Evolutionary conservation across 192 early-diverging fungal species (phyloP), one percentile per base, ranked within the genome.

Genomic region (Backusella macrospora): DNA sequence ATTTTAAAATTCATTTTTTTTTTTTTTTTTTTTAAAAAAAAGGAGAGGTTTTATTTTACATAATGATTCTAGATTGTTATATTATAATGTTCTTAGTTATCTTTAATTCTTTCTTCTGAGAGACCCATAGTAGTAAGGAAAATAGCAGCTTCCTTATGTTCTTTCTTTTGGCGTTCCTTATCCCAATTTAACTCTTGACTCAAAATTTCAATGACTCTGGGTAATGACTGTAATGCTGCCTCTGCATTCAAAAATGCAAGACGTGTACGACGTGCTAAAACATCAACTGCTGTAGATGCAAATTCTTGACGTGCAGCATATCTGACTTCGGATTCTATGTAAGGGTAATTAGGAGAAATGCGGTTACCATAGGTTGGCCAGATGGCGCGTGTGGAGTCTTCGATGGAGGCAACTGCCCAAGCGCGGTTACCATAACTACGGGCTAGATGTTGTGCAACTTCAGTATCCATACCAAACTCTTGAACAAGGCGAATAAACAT

Each of bases 401-500:
- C 92, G 70, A 98, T 81, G 6, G 91, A 84, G 6, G 94, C 95
- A 43, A 99, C 96, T n/a, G 85, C 90, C 94, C 95, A 98, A 14
- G 95, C 94, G 68, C 95, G 91, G 80, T 95, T 94, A 68, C 97
- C 97, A 79, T 99, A 99, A 83, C 92, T 92, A 78, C 92, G 90
- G 42, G 92, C 85, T 65, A 99, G 80, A 82, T 97, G 96, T 79
- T 92, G 87, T 62, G 97, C 97, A 29, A 97, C 89, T 63, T 94
- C 93, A 0, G 92, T 90, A 78, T 99, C 97, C 49, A 99, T 83
- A 62, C 96, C 96, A 87, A 96, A 97, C 80, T 91, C 93, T 85
- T 99, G 97, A 74, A 97, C 93, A 6, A 99, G 86, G 73, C 95
- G 94, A 77, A 99, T 95, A 66, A 96, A 99, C 95, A 97, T 95